These are phyloP conservation scores for Vaccinium vitisidaea DNA, from an alignment of 148 eudicot genomes.

Conservation along the genomic window DNA sequence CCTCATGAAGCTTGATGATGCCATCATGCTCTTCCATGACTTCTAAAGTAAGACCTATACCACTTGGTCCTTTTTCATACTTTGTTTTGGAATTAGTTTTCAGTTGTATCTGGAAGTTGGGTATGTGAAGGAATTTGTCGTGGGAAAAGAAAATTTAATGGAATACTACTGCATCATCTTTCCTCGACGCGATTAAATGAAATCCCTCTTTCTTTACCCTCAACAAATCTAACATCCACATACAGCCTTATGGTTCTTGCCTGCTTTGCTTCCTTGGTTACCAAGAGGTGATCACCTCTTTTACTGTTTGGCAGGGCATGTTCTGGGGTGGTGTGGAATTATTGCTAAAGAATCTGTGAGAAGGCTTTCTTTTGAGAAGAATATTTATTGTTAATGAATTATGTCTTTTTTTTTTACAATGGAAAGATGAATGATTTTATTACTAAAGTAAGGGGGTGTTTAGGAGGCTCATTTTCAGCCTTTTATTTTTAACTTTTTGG, in stretches of 20 bases:
- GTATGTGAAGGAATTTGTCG: neutral
- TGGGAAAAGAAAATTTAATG: neutral
- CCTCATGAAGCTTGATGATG: constrained; percentile 74
- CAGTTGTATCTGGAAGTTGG: neutral
- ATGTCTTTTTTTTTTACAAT: neutral
- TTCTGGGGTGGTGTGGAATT: neutral
- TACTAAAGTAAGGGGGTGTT: no score
- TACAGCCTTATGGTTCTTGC: neutral
- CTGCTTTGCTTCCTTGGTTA: neutral
- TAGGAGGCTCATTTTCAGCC: no score
- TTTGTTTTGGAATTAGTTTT: neutral
- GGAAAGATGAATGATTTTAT: no score
- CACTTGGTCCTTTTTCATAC: neutral
- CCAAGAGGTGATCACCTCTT: neutral
- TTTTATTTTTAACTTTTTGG: no score
- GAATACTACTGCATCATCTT: neutral
- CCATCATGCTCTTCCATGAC: constrained; percentile 73
- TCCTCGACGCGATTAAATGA: no score
- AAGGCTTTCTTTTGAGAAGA: neutral
- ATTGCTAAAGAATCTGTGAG: neutral
- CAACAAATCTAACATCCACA: neutral
- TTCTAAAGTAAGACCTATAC: constrained; percentile 28
- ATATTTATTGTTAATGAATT: neutral
- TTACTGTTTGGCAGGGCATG: neutral
- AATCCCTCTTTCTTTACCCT: no score